These are phyloP conservation scores for Lasiodiplodia theobromae DNA, from an alignment of 2,329 filamentous ascomycete species.

Conservation along the genomic window DNA sequence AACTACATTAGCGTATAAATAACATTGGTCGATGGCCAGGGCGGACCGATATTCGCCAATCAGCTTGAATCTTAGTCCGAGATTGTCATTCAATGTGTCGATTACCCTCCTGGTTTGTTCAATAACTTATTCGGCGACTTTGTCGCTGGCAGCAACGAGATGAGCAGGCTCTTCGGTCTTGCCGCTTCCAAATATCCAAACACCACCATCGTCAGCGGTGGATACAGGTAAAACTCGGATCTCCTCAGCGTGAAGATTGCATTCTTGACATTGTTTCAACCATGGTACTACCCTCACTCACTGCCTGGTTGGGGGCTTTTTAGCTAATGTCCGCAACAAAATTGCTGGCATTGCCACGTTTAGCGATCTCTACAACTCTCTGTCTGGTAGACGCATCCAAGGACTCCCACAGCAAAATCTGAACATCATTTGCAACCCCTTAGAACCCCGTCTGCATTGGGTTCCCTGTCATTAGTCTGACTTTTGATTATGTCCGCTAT, in stretches of 20 bases:
- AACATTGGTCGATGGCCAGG: slow-evolving; percentile 31
- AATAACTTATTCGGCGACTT: slow-evolving; percentile 48
- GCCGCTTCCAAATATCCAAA: slow-evolving; percentile 48
- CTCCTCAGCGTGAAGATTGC: neutral
- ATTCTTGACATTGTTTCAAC: slow-evolving; percentile 33
- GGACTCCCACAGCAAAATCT: slow-evolving; percentile 43
- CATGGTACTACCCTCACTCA: slow-evolving; percentile 51
- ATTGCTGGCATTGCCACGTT: slow-evolving; percentile 50
- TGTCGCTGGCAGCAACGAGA: slow-evolving; percentile 42
- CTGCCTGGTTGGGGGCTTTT: slow-evolving; percentile 41
- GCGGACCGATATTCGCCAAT: slow-evolving; percentile 36
- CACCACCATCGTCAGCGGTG: slow-evolving; percentile 48
- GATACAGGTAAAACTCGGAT: slow-evolving; percentile 48
- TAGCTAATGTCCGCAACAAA: slow-evolving; percentile 37
- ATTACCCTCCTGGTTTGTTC: slow-evolving; percentile 46
- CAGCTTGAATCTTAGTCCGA: slow-evolving; percentile 37
- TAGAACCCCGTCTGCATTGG: slow-evolving; percentile 47
- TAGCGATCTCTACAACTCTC: slow-evolving; percentile 50
- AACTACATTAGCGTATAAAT: neutral
- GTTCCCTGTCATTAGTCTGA: slow-evolving; percentile 41
- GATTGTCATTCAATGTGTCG: slow-evolving; percentile 44
- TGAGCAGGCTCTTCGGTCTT: slow-evolving; percentile 45
- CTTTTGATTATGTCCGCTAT: slow-evolving; percentile 39
- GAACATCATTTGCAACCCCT: slow-evolving; percentile 45
- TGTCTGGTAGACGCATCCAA: slow-evolving; percentile 46